Conservation (phyloP, 2,329 filamentous ascomycete species). For the Exophiala calicioides region DNA sequence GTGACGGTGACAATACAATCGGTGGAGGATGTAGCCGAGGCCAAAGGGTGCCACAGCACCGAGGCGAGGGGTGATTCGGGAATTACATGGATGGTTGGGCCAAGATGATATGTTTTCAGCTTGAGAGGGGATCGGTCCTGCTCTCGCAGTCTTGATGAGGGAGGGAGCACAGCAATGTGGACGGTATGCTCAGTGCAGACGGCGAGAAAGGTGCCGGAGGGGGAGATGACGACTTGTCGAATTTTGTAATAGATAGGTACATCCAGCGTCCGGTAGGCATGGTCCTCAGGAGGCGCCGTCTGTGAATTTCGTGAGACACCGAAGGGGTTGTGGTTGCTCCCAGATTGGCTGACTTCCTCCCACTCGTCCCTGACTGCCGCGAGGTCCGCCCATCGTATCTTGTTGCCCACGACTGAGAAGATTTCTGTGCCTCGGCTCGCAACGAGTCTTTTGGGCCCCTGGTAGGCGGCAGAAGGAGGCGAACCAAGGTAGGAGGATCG, state of each 20-base stretch:
- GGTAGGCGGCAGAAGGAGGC: constrained; percentile 33
- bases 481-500: constrained; percentile 36
- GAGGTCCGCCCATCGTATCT: constrained; percentile 89
- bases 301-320: constrained; percentile 11
- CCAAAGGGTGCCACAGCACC: constrained; percentile 88
- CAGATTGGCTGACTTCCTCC: constrained; percentile 39
- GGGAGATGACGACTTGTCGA: constrained; percentile 80
- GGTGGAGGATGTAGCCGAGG: constrained; percentile 64
- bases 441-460: constrained; percentile 62
- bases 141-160: constrained; percentile 72
- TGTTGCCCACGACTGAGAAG: constrained; percentile 83
- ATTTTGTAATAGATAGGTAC: constrained; percentile 79
- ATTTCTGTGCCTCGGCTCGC: constrained; percentile 82
- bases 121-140: constrained; percentile 69
- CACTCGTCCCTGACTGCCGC: constrained; percentile 70
- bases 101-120: constrained; percentile 85
- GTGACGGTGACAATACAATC: constrained; percentile 86
- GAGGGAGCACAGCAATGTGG: constrained; percentile 82
- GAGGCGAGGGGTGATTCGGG: constrained; percentile 79
- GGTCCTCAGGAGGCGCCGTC: constrained; percentile 1
- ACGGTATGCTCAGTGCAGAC: constrained; percentile 85
- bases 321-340: constrained; percentile 13
- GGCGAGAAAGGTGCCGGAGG: constrained; percentile 73
- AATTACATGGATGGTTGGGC: constrained; percentile 86
- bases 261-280: constrained; percentile 62